A percentile compares a stretch with the other conserved stretches of the same genome.
Conservation (phyloP, 2,329 filamentous ascomycete genomes). For the Herpomyces periplanetae region DNA sequence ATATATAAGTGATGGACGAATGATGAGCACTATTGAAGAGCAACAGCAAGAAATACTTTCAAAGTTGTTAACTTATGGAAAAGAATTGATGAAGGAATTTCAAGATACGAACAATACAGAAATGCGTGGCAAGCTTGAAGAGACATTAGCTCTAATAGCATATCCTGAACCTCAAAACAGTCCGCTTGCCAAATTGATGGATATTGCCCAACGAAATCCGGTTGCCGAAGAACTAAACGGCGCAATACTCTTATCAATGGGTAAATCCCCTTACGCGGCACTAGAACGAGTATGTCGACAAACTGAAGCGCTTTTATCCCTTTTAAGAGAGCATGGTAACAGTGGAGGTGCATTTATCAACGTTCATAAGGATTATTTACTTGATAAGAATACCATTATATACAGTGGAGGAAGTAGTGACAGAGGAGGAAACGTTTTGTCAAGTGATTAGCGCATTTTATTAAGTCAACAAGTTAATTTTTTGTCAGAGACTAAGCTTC, state of each 20-base stretch:
- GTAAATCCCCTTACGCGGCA: conserved; percentile 52
- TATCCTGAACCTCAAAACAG: conserved; percentile 45
- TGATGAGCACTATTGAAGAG: conserved; percentile 11
- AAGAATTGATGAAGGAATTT: conserved; percentile 2
- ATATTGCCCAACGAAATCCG: conserved; percentile 26
- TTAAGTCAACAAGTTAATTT: too few relatives aligned
- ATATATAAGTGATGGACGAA: conserved; percentile 7
- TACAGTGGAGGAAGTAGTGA: too few relatives aligned
- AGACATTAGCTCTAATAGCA: conserved; percentile 58
- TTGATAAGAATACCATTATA: too few relatives aligned
- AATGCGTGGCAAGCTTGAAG: conserved; percentile 14
- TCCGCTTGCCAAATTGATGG: conserved; percentile 35
- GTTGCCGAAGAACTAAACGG: conserved; percentile 83
- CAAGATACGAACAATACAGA: conserved; percentile 4
- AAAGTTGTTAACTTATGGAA: conserved; percentile 5
- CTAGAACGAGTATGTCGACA: conserved; percentile 55
- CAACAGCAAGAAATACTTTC: conserved; percentile 12
- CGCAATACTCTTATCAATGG: conserved; percentile 57
- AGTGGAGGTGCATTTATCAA: conserved; percentile 52
- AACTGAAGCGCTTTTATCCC: conserved; percentile 46
- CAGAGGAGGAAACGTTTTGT: too few relatives aligned
- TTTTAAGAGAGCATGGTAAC: conserved; percentile 19
- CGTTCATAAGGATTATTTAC: conserved; percentile 13
- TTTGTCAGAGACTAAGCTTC: too few relatives aligned
- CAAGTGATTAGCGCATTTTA: too few relatives aligned